Evolutionary conservation across 768 basidiomycete genomes (phyloP), one percentile per base, ranked within the genome.

Genomic region (Paxillus ammoniavirescens): DNA sequence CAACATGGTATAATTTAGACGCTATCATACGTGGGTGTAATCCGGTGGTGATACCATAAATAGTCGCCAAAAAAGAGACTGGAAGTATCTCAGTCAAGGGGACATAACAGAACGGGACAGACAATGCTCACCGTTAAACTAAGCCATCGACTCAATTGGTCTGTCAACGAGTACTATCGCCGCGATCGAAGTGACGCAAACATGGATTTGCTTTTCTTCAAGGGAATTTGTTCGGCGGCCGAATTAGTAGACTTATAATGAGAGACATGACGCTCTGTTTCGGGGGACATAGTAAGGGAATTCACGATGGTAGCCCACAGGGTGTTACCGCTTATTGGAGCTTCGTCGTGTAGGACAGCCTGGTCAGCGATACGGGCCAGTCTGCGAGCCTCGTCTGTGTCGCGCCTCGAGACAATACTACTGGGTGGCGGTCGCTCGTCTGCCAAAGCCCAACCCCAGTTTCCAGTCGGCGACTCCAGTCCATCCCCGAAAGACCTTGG

Each of bases 391-490:
- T 93, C 91, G 37, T 77, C 75, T 5, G 92, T 95, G 62, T 98
- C 95, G 49, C 93, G 73, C 52, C 94, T 75, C n/a, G 90, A 85
- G 31, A 91, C 90, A 60, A 98, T 92, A 49, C 93, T 94, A 61
- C 88, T 91, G 3, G 95, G 90, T 4, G 96, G 96, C 3, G 96
- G 96, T 17, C 78, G 76, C 71, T 97, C 94, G 47, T 82, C 74
- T 14, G 87, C 92, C 93, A 90, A 98, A 17, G 86, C 83, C 86
- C 91, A 93, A 28, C 77, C 81, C 86, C 86, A 89, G 57, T 78
- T 79, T 42, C 78, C 82, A 28, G 79, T 76, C 6, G 74, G 72
- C 40, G 73, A 73, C 54, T 75, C 78, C 12, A 66, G 43, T 4
- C 63, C 72, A 38, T 71, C 65, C 58, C 54, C 60, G 41, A 69